Evolutionary conservation across 176 grass and related monocot genomes (phyloP).

Genomic region (Otatea glauca): DNA sequence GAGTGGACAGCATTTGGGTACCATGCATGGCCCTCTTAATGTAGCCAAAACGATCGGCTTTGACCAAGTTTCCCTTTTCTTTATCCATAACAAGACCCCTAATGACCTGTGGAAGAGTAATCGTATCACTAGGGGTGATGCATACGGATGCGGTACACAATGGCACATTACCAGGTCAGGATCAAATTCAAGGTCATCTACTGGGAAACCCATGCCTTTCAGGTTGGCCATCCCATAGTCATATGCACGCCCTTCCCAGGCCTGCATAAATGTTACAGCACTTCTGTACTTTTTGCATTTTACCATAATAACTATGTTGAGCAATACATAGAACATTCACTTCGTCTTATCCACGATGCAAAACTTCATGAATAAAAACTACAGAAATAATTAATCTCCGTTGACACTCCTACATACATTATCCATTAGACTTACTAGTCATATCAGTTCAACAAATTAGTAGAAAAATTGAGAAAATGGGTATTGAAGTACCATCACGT

Average conservation of each 20-base stretch:
- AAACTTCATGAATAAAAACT: slow-evolving; percentile 1
- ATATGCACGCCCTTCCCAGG: slow-evolving; percentile 98
- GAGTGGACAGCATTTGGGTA: slow-evolving; percentile 89
- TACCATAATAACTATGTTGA: slow-evolving; percentile 18
- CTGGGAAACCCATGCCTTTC: slow-evolving; percentile 81
- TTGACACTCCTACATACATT: slow-evolving; percentile 2
- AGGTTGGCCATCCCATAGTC: slow-evolving; percentile 99
- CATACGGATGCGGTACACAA: slow-evolving; percentile 38
- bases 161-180: slow-evolving; percentile 67
- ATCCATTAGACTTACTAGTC: neutral
- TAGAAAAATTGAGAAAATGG: slow-evolving; percentile 24
- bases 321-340: slow-evolving; percentile 7
- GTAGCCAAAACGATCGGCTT: slow-evolving; percentile 95
- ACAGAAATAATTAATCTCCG: neutral
- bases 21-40: slow-evolving; percentile 98
- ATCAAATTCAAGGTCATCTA: slow-evolving; percentile 53
- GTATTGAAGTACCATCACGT: slow-evolving; percentile 74
- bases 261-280: slow-evolving; percentile 53
- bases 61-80: slow-evolving; percentile 96
- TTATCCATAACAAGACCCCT: slow-evolving; percentile 94
- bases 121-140: slow-evolving; percentile 18
- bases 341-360: neutral
- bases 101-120: slow-evolving; percentile 69
- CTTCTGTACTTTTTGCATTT: neutral
- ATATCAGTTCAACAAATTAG: slow-evolving; percentile 37